Evolutionary conservation across 2,329 filamentous ascomycete species (phyloP).

Genomic region (Torrubiella hemipterigena): DNA sequence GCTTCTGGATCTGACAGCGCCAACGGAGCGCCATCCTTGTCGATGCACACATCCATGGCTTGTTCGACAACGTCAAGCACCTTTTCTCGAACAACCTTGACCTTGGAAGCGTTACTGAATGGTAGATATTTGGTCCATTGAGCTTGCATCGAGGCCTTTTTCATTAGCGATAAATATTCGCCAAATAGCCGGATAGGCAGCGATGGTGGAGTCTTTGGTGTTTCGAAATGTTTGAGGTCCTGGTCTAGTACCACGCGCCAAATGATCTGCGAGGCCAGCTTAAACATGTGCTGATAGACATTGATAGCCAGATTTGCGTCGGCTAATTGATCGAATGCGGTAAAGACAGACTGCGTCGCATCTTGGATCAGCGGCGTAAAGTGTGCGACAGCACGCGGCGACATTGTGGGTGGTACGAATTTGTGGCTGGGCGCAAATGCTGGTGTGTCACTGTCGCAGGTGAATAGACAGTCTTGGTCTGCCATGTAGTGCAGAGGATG

Average conservation of each 20-base stretch:
- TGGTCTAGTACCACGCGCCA: slow-evolving; percentile 24
- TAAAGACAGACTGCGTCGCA: slow-evolving; percentile 32
- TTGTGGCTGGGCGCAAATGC: slow-evolving; percentile 38
- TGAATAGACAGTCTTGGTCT: slow-evolving; percentile 22
- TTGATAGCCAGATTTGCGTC: slow-evolving; percentile 26
- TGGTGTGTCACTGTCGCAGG: slow-evolving; percentile 31
- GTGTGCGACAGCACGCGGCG: slow-evolving; percentile 41
- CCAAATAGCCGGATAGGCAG: slow-evolving; percentile 34
- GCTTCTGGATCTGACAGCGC: slow-evolving; percentile 1
- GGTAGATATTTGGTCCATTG: slow-evolving; percentile 39
- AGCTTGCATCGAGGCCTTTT: slow-evolving; percentile 37
- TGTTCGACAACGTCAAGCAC: slow-evolving; percentile 30
- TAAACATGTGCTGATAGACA: slow-evolving; percentile 29
- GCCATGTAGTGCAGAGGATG: slow-evolving; percentile 24
- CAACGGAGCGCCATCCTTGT: neutral
- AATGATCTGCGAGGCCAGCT: slow-evolving; percentile 25
- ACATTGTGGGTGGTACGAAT: slow-evolving; percentile 40
- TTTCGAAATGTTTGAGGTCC: slow-evolving; percentile 24
- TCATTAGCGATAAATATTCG: slow-evolving; percentile 36
- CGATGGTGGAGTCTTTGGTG: slow-evolving; percentile 28
- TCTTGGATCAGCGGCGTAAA: slow-evolving; percentile 42
- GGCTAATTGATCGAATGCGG: slow-evolving; percentile 32
- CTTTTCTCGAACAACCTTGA: slow-evolving; percentile 18
- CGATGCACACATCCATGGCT: slow-evolving; percentile 12
- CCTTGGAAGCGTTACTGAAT: slow-evolving; percentile 33